Base-by-base conservation (phyloP, 2,329 filamentous ascomycete genomes). In the Rutstroemia sp. region DNA sequence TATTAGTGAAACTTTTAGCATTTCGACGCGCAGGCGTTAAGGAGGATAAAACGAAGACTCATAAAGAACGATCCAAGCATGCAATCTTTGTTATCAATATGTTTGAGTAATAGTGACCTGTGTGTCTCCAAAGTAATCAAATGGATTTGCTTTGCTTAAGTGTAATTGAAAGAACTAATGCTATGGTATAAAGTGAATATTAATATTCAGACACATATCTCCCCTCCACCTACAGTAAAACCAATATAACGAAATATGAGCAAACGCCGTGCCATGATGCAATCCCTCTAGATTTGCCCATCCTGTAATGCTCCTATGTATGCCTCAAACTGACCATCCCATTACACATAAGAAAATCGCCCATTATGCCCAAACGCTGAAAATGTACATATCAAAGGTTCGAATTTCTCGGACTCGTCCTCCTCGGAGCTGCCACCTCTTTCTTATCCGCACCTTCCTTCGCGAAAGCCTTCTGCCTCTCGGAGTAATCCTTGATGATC, bases 401-500 rank as follows among this genome's bases (percentile, higher is more conserved):
- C 39, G 57, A 54, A 59, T 68, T 65, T 48, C 67, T 65, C 16
- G 66, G 65, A 53, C 65, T 69, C 23, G 61, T 63, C 54, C 65
- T 64, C 56, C 58, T 65, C n/a, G 63, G 60, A 38, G 57, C 60
- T n/a, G 39, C 42, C 14, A 58, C 21, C 30, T 50, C 53, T 21
- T 55, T 57, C 25, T 45, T 48, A 39, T 61, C 60, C 16, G 12
- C 21, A 34, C 51, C 46, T 8, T 54, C 65, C 51, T 69, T 70
- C 5, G 21, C 59, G 60, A 82, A 80, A 0, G 79, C 75, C 75
- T 83, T 83, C 69, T 84, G 81, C 63, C 75, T 73, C 6, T 85
- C 76, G 23, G 78, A 76, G 66, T 80, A 99, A 64, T 99, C 90
- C 71, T 85, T 86, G 58, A 97, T 86, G 53, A 94, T 76, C 57